These are phyloP conservation scores for Limonomyces culmigenus DNA, from an alignment of 1,284 basidiomycete species.

Conservation along the genomic window DNA sequence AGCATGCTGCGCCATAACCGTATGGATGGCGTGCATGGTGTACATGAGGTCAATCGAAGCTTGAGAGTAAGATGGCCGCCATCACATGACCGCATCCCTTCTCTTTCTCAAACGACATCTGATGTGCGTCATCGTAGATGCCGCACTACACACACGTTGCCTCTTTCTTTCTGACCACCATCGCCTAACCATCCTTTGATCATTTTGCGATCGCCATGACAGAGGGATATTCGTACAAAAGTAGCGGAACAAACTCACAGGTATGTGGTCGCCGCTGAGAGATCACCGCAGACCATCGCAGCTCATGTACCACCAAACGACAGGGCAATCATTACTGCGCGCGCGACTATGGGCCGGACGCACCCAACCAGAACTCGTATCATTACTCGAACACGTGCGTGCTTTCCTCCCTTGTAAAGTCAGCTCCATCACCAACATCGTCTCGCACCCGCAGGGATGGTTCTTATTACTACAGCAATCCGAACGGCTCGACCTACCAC, in stretches of 20 bases:
- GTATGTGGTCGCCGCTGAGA: background rate
- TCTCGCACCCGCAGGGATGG: conserved; percentile 21
- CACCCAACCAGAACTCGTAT: conserved; percentile 22
- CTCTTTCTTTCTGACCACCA: no score
- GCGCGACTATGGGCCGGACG: conserved; percentile 19
- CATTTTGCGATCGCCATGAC: no score
- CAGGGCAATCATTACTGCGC: conserved; percentile 42
- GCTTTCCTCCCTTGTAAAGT: conserved; percentile 2
- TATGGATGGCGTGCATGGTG: no score
- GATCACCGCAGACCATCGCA: background rate
- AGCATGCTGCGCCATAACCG: no score
- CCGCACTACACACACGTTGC: no score
- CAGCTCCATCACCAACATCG: background rate
- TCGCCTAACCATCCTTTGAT: no score
- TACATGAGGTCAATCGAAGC: no score
- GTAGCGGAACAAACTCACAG: background rate
- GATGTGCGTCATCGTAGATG: no score
- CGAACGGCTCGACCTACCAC: conserved; percentile 43
- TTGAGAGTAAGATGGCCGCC: no score
- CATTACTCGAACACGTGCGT: conserved; percentile 40
- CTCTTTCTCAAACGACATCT: no score
- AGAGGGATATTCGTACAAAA: background rate
- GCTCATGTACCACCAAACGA: background rate
- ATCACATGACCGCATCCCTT: no score
- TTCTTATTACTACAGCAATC: conserved; percentile 43